Evolutionary conservation across 495 filamentous ascomycete genomes (phyloP), one percentile per base, ranked within the genome.

Genomic region (Neurospora tetrasperma): DNA sequence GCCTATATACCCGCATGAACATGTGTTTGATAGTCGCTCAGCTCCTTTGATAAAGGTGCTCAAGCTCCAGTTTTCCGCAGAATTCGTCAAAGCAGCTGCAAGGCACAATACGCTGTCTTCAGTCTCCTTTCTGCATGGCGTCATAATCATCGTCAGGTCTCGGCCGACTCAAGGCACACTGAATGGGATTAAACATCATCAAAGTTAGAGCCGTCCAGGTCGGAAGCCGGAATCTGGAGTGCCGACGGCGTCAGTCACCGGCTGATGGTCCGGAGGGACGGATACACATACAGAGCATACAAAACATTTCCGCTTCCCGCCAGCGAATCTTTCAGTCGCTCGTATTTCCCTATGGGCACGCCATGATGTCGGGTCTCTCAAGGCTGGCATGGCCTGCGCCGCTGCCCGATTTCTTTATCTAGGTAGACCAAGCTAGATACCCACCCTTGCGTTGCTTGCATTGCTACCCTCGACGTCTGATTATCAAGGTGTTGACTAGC

Each of bases 91-190:
- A 66, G 59, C 41, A 43, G 59, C 73, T 71, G 73, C 73, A 74
- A 69, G 48, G 71, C 73, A 71, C 70, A 42, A 71, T 42, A 72
- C 41, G 68, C n/a, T 23, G 44, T 66, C 27, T 14, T 66, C 54
- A 35, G 68, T 42, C 2, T 43, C 42, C 59, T 42, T 31, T 38
- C 48, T 68, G 71, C 44, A 75, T 75, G 71, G 46, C 74, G 71
- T 69, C 71, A 73, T 75, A 14, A 18, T 66, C 27, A 35, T 31
- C 54, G 14, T 59, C 48, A 59, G 23, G 20, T 18, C 35, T 38
- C 27, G 27, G 54, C 54, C 14, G 7, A 38, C 54, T 18, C 27
- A 66, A 66, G 12, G 54, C 54, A 38, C 27, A 35, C 54, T 16
- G 54, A 35, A 66, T 35, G 31, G 27, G 7, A 66, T 31, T 14